phyloP scores from a whole-genome alignment of 805 yeast genomes.

The Yamadazyma philogaea region DNA sequence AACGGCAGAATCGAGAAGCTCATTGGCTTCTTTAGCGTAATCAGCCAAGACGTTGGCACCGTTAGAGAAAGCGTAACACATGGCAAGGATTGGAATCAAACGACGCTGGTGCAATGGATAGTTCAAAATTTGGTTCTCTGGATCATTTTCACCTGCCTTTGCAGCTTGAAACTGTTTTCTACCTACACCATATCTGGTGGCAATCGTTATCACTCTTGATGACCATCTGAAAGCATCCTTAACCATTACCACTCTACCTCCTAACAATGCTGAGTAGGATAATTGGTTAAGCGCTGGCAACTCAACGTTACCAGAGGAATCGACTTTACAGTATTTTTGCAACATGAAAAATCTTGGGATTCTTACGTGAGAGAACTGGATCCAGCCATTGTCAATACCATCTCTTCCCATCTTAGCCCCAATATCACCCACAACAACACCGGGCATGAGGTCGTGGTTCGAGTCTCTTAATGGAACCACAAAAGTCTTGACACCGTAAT shows the following conservation, averaged over 20 bases:
- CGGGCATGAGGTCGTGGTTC: conserved; percentile 42
- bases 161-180: conserved; percentile 44
- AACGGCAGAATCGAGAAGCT: conserved; percentile 39
- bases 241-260: conserved; percentile 46
- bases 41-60: conserved; percentile 40
- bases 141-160: conserved; percentile 24
- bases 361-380: conserved; percentile 42
- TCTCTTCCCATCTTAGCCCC: conserved; percentile 50
- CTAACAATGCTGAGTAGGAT: conserved; percentile 42
- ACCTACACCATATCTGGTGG: conserved; percentile 44
- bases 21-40: conserved; percentile 30
- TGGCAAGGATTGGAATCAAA: conserved; percentile 43
- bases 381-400: conserved; percentile 50
- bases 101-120: conserved; percentile 46
- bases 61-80: conserved; percentile 36
- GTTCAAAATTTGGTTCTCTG: conserved; percentile 40
- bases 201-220: conserved; percentile 42
- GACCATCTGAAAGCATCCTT: conserved; percentile 42
- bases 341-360: conserved; percentile 47
- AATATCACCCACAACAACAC: conserved; percentile 44
- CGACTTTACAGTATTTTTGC: conserved; percentile 43
- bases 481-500: conserved; percentile 46
- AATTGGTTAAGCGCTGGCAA: conserved; percentile 45
- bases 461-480: conserved; percentile 46
- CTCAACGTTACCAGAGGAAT: conserved; percentile 35